phyloP scores from a whole-genome alignment of 352 stramenopile species.

The Phytophthora idaei region DNA sequence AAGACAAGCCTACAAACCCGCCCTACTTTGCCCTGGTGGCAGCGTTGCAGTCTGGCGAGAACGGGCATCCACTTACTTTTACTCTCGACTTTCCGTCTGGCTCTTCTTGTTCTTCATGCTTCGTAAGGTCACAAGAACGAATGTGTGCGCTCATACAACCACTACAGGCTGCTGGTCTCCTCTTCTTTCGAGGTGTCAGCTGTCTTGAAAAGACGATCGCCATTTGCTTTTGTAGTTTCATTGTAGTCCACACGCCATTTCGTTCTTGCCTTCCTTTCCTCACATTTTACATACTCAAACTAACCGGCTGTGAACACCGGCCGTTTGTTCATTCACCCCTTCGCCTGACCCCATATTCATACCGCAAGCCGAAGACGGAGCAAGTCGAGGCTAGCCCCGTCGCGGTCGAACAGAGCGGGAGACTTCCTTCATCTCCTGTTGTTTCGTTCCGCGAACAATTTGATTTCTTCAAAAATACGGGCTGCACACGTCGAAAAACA shows the following conservation, averaged over 20 bases:
- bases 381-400: slow-evolving; percentile 19
- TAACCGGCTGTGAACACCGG: slow-evolving; percentile 27
- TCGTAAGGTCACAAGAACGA: slow-evolving; percentile 30
- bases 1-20: slow-evolving; percentile 18
- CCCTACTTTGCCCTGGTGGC: slow-evolving; percentile 14
- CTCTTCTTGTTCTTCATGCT: slow-evolving; percentile 24
- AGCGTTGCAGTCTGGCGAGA: slow-evolving; percentile 15
- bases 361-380: slow-evolving; percentile 15
- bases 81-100: slow-evolving; percentile 26
- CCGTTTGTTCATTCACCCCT: slow-evolving; percentile 21
- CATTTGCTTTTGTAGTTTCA: slow-evolving; percentile 44
- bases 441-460: slow-evolving; percentile 77
- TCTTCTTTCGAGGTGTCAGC: slow-evolving; percentile 40
- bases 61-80: slow-evolving; percentile 27
- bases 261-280: slow-evolving; percentile 42
- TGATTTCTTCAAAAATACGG: slow-evolving; percentile 90
- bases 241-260: slow-evolving; percentile 48
- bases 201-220: slow-evolving; percentile 24
- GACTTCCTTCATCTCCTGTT: slow-evolving; percentile 67
- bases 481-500: slow-evolving; percentile 36
- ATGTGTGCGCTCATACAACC: slow-evolving; percentile 21
- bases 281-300: slow-evolving; percentile 51
- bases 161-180: slow-evolving; percentile 26
- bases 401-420: slow-evolving; percentile 31
- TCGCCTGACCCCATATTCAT: slow-evolving; percentile 23